Base-by-base conservation (phyloP, 345 rosid species). In the Syzygium oleosum region DNA sequence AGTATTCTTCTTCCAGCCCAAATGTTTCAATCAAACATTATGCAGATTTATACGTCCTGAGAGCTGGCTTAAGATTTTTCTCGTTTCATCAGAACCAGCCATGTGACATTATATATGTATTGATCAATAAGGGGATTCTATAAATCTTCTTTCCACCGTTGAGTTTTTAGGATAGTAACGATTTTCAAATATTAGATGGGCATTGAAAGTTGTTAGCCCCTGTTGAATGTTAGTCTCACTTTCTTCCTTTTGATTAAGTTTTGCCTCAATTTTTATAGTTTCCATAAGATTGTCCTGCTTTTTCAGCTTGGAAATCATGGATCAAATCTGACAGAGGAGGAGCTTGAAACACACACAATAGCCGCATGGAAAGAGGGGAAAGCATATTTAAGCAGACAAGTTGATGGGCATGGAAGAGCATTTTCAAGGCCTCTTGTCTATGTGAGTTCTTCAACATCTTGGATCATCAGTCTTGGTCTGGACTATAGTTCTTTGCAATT, bases 351-450 rank as follows among this genome's bases (percentile, higher is more conserved):
- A 7, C 98, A 89, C 91, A 94, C 98, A n/a, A 97, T 98, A 91
- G 94, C 99, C 63, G 99, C 99, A 84, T 98, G 99, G 99, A 98
- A 98, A 91, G 98, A 94, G 88, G 98, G 94, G 46, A 97, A 95
- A 91, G 90, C 93, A 85, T 92, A 94, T 86, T 93, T 95, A 87
- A 94, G 91, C 87, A 89, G 96, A 88, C 98, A 97, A 90, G 89
- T 88, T 87, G 98, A 97, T 92, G 95, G 92, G 88, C 91, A 88
- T 90, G 95, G 93, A 77, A 92, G 92, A 89, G 91, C 94, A 87
- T 88, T 89, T 87, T 78, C 96, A 52, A 92, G 92, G 86, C 89
- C 63, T 90, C 95, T 95, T n/a, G 90, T 95, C 86, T 91, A 92
- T 90, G 98, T 95, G 87, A 91, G 96, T 92, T 86, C 49, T 23